A percentile compares a stretch with the other conserved stretches of the same genome.
Evolutionary conservation across 352 stramenopile species (phyloP).

Genomic region (Phytophthora macrochlamydospora): DNA sequence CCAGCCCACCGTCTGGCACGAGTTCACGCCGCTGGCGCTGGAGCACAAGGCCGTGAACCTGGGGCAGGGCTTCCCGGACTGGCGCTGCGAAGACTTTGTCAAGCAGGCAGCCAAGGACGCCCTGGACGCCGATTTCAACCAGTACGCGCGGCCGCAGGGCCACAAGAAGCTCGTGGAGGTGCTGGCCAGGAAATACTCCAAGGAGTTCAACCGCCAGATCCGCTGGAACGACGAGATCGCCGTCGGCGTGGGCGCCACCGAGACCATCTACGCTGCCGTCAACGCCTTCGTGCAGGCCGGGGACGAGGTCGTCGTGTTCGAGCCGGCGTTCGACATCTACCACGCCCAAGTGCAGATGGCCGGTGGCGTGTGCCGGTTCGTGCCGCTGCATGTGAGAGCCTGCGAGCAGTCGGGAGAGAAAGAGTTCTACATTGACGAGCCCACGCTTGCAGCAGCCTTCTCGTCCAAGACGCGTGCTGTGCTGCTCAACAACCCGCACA

Average conservation of each 20-base stretch:
- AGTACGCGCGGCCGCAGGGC: slow-evolving; percentile 94
- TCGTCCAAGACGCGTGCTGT: slow-evolving; percentile 93
- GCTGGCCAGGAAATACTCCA: slow-evolving; percentile 92
- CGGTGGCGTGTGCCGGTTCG: slow-evolving; percentile 76
- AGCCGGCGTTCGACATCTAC: slow-evolving; percentile 99
- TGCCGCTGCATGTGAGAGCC: slow-evolving; percentile 75
- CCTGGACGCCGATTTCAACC: slow-evolving; percentile 93
- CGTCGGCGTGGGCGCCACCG: slow-evolving; percentile 93
- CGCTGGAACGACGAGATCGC: slow-evolving; percentile 93
- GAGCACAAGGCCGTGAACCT: slow-evolving; percentile 93
- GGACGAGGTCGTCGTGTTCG: slow-evolving; percentile 97
- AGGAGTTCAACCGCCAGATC: slow-evolving; percentile 84
- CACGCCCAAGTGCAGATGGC: slow-evolving; percentile 88
- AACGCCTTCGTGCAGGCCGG: slow-evolving; percentile 92
- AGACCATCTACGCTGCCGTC: slow-evolving; percentile 95
- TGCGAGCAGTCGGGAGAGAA: slow-evolving; percentile 40
- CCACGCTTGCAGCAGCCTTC: slow-evolving; percentile 86
- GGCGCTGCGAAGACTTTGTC: slow-evolving; percentile 94
- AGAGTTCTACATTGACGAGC: slow-evolving; percentile 87
- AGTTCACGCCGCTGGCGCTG: slow-evolving; percentile 89
- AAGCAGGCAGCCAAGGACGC: slow-evolving; percentile 93
- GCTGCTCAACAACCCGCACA: slow-evolving; percentile 98
- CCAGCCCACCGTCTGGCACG: slow-evolving; percentile 83
- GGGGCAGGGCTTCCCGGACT: slow-evolving; percentile 94
- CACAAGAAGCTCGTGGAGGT: slow-evolving; percentile 81